phyloP scores from a whole-genome alignment of 306 rosid species.

The Corylus americana region DNA sequence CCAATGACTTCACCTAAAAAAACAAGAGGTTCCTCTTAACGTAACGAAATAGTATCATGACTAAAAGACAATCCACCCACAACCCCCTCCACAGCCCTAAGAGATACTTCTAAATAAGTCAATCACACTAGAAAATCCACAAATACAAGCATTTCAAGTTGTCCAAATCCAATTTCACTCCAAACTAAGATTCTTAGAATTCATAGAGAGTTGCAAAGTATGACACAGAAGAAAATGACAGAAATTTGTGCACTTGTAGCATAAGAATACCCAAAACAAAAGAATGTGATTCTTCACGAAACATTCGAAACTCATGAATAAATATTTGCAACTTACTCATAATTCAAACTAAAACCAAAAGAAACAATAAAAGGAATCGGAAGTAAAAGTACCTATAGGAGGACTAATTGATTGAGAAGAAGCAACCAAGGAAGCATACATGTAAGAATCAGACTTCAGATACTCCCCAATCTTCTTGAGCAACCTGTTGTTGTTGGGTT shows the following conservation, averaged over 20 bases:
- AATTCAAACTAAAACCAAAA: no score
- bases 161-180: background rate
- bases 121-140: background rate
- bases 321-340: background rate
- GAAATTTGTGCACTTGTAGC: no score
- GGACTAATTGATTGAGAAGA: slow-evolving; percentile 23
- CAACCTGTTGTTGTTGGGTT: slow-evolving; percentile 26
- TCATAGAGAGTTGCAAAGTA: no score
- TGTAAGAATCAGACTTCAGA: slow-evolving; percentile 59
- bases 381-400: slow-evolving; percentile 39
- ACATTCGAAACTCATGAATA: background rate
- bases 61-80: background rate
- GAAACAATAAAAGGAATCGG: background rate
- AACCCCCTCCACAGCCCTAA: background rate
- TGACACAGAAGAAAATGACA: no score
- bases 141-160: background rate
- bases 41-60: background rate
- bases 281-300: background rate
- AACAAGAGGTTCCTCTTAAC: background rate
- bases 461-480: slow-evolving; percentile 45
- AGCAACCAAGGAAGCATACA: slow-evolving; percentile 59
- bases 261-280: background rate
- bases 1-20: background rate
- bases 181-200: no score
- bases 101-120: background rate